These are phyloP conservation scores for Plasmopara halstedii DNA, from an alignment of 352 stramenopile species.

Conservation along the genomic window DNA sequence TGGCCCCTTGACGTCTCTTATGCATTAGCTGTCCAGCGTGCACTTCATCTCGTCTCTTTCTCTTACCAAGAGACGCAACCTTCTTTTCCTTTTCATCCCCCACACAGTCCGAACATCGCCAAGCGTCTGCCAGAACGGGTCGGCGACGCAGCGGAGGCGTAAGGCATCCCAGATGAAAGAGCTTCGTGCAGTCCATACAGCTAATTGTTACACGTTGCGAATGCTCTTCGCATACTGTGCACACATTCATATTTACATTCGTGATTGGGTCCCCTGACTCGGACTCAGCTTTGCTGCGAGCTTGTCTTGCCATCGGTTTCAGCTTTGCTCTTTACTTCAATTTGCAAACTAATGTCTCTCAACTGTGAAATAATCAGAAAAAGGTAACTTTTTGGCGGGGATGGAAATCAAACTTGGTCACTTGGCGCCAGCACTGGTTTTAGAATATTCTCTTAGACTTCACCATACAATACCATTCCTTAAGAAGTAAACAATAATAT, in stretches of 20 bases:
- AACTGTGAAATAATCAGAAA: too few species aligned
- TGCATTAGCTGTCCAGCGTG: conserved; percentile 1
- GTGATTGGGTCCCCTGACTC: conserved; percentile 7
- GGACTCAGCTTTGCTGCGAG: neutral
- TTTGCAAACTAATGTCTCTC: conserved; percentile 15
- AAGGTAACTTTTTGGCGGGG: neutral
- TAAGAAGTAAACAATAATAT: too few species aligned
- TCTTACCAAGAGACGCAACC: neutral
- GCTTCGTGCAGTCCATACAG: conserved; percentile 30
- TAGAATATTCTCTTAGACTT: too few species aligned
- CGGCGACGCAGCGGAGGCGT: conserved; percentile 40
- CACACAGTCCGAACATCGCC: conserved; percentile 35
- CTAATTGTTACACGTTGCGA: conserved; percentile 37
- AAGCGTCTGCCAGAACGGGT: conserved; percentile 26
- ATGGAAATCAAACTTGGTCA: neutral
- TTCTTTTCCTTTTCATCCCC: too few species aligned
- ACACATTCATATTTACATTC: conserved; percentile 13
- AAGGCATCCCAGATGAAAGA: conserved; percentile 56
- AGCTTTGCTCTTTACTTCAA: conserved; percentile 14
- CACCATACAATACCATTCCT: too few species aligned
- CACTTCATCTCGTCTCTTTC: neutral
- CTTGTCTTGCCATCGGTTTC: conserved; percentile 15
- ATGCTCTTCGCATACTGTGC: conserved; percentile 29
- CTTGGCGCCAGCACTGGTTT: neutral
- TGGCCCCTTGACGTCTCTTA: conserved; percentile 13